Percentiles rank a stretch among this genome's conserved stretches.
Evolutionary conservation across 129 eudicot species (phyloP).

Genomic region (Flaveria brownii): DNA sequence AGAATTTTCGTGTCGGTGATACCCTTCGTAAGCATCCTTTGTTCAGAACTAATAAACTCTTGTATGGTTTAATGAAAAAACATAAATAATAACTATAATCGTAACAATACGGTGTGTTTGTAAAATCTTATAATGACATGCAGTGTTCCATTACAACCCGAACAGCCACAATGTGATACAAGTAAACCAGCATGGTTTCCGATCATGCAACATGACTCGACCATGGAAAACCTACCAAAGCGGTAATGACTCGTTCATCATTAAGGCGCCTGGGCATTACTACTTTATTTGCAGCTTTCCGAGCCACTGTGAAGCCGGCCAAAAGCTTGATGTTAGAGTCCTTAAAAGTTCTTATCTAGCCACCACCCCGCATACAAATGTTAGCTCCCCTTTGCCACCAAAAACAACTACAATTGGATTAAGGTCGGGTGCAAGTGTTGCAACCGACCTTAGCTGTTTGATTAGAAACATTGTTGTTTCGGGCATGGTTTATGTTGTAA

Average conservation of each 20-base stretch:
- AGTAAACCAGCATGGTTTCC: constrained; percentile 43
- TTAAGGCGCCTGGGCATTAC: constrained; percentile 47
- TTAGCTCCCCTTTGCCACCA: constrained; percentile 23
- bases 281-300: constrained; percentile 51
- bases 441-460: background rate
- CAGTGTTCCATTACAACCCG: constrained; percentile 46
- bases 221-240: constrained; percentile 27
- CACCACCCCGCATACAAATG: background rate
- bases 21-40: constrained; percentile 38
- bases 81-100: background rate
- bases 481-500: background rate
- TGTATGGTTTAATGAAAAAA: too few species aligned
- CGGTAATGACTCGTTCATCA: constrained; percentile 46
- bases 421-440: constrained; percentile 3
- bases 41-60: background rate
- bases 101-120: background rate
- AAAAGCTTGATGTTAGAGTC: constrained; percentile 53
- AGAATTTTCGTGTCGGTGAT: constrained; percentile 55
- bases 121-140: background rate
- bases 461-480: constrained; percentile 15
- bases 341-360: constrained; percentile 24
- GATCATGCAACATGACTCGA: constrained; percentile 38
- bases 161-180: constrained; percentile 42
- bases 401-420: constrained; percentile 12
- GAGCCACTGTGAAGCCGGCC: constrained; percentile 53